These are phyloP conservation scores for Camellia granthamiana DNA, from an alignment of 148 eudicot species.

Conservation along the genomic window DNA sequence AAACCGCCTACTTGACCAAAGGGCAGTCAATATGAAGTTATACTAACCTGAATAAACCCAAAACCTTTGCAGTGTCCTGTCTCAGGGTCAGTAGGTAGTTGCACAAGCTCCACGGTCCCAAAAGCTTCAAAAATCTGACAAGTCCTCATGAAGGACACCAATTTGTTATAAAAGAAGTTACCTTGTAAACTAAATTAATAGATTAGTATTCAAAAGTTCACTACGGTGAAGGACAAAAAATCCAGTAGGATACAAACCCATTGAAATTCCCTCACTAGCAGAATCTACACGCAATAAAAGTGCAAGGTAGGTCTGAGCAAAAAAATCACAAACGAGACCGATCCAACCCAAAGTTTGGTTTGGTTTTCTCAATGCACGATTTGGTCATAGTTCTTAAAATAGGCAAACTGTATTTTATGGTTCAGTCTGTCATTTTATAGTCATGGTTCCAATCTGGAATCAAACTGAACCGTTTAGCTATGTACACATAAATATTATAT, in stretches of 20 bases:
- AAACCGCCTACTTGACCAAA: too few species aligned
- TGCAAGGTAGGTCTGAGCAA: neutral
- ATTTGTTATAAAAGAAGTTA: neutral
- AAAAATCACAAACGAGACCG: too few species aligned
- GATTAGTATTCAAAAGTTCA: neutral
- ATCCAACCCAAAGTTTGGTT: too few species aligned
- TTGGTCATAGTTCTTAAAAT: too few species aligned
- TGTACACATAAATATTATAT: too few species aligned
- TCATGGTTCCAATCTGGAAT: too few species aligned
- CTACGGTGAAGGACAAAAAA: neutral
- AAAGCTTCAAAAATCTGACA: constrained; percentile 73
- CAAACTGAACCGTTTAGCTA: too few species aligned
- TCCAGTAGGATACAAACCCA: neutral
- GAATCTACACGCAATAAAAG: neutral
- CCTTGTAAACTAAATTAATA: neutral
- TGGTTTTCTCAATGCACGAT: too few species aligned
- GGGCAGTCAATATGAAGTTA: neutral
- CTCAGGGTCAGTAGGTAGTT: constrained; percentile 91
- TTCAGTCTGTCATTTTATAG: too few species aligned
- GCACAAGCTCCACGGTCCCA: constrained; percentile 98
- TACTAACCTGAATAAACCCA: constrained; percentile 69
- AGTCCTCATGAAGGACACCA: neutral
- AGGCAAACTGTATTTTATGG: too few species aligned
- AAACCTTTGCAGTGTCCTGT: constrained; percentile 98
- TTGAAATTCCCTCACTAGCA: neutral